Evolutionary conservation across 768 basidiomycete species (phyloP), one percentile per base, ranked within the genome.

Genomic region (Pleurotus tuber-regium): DNA sequence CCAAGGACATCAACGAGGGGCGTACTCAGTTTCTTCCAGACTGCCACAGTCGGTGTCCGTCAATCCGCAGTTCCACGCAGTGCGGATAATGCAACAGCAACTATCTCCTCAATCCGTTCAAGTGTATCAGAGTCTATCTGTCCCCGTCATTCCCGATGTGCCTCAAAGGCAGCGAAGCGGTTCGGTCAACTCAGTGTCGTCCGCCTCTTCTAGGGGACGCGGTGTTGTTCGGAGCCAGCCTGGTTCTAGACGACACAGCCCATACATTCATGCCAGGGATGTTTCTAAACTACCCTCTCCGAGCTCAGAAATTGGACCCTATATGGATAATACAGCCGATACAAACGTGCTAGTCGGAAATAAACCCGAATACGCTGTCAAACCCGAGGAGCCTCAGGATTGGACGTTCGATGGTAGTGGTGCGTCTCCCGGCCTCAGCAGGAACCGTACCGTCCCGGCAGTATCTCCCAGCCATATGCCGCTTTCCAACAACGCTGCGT

Each of bases 381-480:
- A 48, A 30, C 31, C 46, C 16, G 46, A 48, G 21, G 46, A 48
- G 35, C 21, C 35, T 19, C 19, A 31, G 8, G 29, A 48, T 18
- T n/a, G 21, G 14, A 12, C 29, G 21, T 21, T 48, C 23, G n/a
- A 16, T 38, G 35, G n/a, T 38, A 46, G 11, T 26, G n/a, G n/a
- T 36, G 16, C 31, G 11, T 26, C 31, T 35, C 31, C 28, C 19
- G 31, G 28, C 1, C 46, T 48, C 14, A n/a, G 18, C 31, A 16
- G 46, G 16, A 33, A 48, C n/a, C 46, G 46, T 12, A 48, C 46
- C 16, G 46, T 35, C 19, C 46, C 46, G 11, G 46, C 29, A 16
- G 46, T 29, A 9, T 25, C 19, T 11, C 46, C 46, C 16, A 48
- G 35, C 31, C 46, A 48, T 36, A 31, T 48, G 10, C 46, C 46